Evolutionary conservation across 306 rosid species (phyloP).

Genomic region (Cyamopsis tetragonoloba): DNA sequence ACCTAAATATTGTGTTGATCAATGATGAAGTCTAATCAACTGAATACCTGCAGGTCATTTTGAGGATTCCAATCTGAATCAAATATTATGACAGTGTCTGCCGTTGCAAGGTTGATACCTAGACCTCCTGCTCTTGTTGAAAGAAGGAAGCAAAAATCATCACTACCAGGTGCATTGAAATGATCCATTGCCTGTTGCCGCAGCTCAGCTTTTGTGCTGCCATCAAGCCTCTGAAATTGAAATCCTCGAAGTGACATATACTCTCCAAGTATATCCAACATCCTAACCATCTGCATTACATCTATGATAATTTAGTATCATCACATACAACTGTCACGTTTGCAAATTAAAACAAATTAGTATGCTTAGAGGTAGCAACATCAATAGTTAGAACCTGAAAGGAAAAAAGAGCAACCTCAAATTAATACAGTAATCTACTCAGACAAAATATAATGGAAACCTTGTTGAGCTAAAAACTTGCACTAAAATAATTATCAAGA

Average conservation of each 20-base stretch:
- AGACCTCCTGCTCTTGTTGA: constrained; percentile 98
- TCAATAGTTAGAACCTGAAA: background rate
- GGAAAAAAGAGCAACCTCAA: too few relatives aligned
- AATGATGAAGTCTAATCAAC: background rate
- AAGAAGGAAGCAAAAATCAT: constrained; percentile 98
- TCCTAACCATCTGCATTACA: constrained; percentile 91
- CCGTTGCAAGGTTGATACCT: constrained; percentile 98
- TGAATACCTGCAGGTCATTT: constrained; percentile 86
- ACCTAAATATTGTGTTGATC: background rate
- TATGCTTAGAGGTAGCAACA: background rate
- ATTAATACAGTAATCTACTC: too few relatives aligned
- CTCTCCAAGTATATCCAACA: constrained; percentile 90
- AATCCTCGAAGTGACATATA: constrained; percentile 92
- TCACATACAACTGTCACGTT: background rate
- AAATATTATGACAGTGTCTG: constrained; percentile 96
- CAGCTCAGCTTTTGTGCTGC: constrained; percentile 94
- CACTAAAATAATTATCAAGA: background rate
- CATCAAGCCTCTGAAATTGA: constrained; percentile 98
- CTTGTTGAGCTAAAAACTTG: background rate
- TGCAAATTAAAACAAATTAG: background rate
- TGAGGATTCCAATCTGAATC: constrained; percentile 99
- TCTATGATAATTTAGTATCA: constrained; percentile 14
- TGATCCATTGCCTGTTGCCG: constrained; percentile 99
- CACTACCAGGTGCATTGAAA: constrained; percentile 97
- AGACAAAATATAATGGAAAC: background rate